Base-by-base conservation (phyloP, 2,329 filamentous ascomycete genomes). In the Arachnomyces sp. region DNA sequence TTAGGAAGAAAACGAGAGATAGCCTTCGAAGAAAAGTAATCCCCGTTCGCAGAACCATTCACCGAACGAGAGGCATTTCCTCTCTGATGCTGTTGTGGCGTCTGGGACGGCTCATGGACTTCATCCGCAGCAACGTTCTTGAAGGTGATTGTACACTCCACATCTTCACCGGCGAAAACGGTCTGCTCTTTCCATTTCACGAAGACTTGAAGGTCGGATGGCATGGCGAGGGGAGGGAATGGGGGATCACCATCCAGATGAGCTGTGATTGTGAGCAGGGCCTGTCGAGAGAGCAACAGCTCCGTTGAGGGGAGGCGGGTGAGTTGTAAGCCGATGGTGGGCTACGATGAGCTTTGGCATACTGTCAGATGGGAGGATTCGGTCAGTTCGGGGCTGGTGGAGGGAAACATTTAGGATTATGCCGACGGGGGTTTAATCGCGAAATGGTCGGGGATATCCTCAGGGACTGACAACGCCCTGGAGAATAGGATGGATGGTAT, bases 71-170 rank as follows among this genome's bases (percentile, higher is more conserved):
- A 65, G 29, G 52, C 47, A 45, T 46, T 64, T 60, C 34, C 42
- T 48, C 43, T 57, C 56, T 28, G 49, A 42, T 34, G 47, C 50
- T 49, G n/a, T n/a, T n/a, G 49, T 51, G 47, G 45, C 49, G 36
- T 57, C 42, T 20, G 64, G 57, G 33, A 54, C 53, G 40, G 48
- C 50, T 25, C 20, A 25, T 25, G 20, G 20, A 25, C 20, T 44
- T 51, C 56, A 30, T 65, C 67, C 36, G 74, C 62, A 20, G 74
- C 70, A 36, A 89, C 75, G 61, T 98, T 98, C 66, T 84, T 90
- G 68, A 98, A 98, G 37, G 86, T 95, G 62, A 98, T 94, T 51
- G 82, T 88, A 66, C 92, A 96, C 67, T 89, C 85, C 57, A 96
- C 77, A 58, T 94, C 84, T 71, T 98, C 92, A 64, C 92, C 92